These are phyloP conservation scores for Buddleja alternifolia DNA, from an alignment of 257 asterid species.

Conservation along the genomic window DNA sequence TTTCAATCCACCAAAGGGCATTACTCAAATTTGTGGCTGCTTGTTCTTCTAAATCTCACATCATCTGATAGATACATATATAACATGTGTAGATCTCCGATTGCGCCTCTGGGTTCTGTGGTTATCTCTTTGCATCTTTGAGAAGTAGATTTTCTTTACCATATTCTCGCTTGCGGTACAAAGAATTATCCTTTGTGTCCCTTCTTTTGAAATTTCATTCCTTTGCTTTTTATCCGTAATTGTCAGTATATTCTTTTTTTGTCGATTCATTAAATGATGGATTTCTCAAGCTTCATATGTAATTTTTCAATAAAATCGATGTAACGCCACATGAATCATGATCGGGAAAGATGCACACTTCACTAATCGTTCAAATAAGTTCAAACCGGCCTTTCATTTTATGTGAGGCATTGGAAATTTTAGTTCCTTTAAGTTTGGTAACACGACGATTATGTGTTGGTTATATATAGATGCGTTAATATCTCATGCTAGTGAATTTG, in stretches of 20 bases:
- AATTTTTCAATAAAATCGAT: neutral
- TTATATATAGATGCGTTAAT: slow-evolving; percentile 1
- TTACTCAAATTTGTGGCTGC: slow-evolving; percentile 19
- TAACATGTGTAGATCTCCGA: slow-evolving; percentile 3
- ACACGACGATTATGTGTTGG: neutral
- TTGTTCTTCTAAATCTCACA: slow-evolving; percentile 17
- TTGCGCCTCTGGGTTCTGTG: neutral
- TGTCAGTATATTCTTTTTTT: neutral
- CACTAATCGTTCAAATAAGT: neutral
- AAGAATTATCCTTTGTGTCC: neutral
- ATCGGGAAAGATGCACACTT: neutral
- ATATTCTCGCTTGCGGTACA: neutral
- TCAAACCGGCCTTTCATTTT: slow-evolving; percentile 9
- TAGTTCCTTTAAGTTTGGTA: neutral
- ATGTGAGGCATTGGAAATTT: neutral
- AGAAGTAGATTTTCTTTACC: neutral
- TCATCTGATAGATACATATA: slow-evolving; percentile 2
- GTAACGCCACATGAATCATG: neutral
- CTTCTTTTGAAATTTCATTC: neutral
- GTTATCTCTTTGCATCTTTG: neutral
- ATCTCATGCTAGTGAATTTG: neutral
- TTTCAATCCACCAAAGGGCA: slow-evolving; percentile 17
- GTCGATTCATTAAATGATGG: neutral
- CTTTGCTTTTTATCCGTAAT: neutral
- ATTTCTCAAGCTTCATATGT: neutral